Percentiles rank a stretch among this genome's conserved stretches.
These are phyloP conservation scores for Meyerozyma guilliermondii DNA, from an alignment of 1,139 yeast species.

Conservation along the genomic window DNA sequence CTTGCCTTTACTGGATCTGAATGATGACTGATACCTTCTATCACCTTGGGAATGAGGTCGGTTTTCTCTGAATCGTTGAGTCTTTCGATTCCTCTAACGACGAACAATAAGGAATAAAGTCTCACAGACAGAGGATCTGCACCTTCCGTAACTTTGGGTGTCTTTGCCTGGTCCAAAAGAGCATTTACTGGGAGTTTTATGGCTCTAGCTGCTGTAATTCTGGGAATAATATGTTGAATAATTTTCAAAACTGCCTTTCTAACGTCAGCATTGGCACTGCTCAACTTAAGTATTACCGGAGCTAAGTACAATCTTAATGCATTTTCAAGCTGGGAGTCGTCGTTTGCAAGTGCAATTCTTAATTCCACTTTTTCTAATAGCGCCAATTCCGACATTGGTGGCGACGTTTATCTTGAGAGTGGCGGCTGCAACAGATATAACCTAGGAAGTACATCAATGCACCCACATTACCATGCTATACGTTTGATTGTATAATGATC, in stretches of 20 bases:
- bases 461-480: background rate
- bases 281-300: conserved; percentile 74
- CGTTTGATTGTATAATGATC: too few species aligned
- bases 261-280: conserved; percentile 67
- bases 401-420: background rate
- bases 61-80: conserved; percentile 28
- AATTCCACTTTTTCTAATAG: conserved; percentile 77
- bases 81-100: conserved; percentile 62
- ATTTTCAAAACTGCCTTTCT: conserved; percentile 64
- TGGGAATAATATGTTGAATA: conserved; percentile 61
- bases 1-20: conserved; percentile 47
- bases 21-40: conserved; percentile 40
- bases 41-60: conserved; percentile 42
- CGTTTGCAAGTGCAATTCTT: conserved; percentile 71
- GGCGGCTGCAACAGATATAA: background rate
- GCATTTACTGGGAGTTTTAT: conserved; percentile 59
- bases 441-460: background rate
- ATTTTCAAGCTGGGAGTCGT: conserved; percentile 59
- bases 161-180: conserved; percentile 58
- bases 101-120: conserved; percentile 61
- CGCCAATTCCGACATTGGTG: conserved; percentile 38
- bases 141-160: conserved; percentile 40
- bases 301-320: conserved; percentile 61
- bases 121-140: conserved; percentile 51
- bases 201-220: conserved; percentile 54